Evolutionary conservation across 768 basidiomycete genomes (phyloP).

Genomic region (Russula sp.): DNA sequence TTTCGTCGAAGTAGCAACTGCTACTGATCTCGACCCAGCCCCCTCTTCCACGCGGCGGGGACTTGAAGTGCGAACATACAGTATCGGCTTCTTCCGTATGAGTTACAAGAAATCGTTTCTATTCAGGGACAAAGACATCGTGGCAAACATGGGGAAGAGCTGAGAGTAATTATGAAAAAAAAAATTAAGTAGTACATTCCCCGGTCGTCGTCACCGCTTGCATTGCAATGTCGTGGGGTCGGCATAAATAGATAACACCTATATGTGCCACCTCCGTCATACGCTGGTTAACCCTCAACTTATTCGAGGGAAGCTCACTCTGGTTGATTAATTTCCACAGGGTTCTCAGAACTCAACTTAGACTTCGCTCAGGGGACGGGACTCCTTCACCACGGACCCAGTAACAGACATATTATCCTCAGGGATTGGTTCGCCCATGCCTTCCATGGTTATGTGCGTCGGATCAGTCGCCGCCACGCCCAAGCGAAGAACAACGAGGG

Average conservation of each 20-base stretch:
- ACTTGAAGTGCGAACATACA: too few species aligned
- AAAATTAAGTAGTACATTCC: background rate
- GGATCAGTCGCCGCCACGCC: background rate
- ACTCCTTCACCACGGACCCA: constrained; percentile 18
- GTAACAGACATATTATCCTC: constrained; percentile 5
- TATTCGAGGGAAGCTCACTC: background rate
- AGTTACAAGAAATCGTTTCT: too few species aligned
- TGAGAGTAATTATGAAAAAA: background rate
- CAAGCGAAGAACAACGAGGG: constrained; percentile 17
- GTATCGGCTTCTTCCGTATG: too few species aligned
- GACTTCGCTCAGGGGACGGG: constrained; percentile 1
- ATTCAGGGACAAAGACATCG: too few species aligned
- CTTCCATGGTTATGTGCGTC: constrained; percentile 21
- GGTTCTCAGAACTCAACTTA: background rate
- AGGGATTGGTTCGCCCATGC: constrained; percentile 4
- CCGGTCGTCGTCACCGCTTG: constrained; percentile 8
- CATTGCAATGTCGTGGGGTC: constrained; percentile 13
- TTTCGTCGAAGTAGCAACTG: too few species aligned
- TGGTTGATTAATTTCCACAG: too few species aligned
- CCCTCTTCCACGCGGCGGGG: too few species aligned
- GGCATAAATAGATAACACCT: constrained; percentile 7
- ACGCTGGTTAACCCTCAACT: background rate
- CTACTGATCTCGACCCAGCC: too few species aligned
- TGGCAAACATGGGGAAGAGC: background rate
- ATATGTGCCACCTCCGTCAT: background rate